Conservation (phyloP, 768 basidiomycete genomes). For the Rhizopogon vulgaris region DNA sequence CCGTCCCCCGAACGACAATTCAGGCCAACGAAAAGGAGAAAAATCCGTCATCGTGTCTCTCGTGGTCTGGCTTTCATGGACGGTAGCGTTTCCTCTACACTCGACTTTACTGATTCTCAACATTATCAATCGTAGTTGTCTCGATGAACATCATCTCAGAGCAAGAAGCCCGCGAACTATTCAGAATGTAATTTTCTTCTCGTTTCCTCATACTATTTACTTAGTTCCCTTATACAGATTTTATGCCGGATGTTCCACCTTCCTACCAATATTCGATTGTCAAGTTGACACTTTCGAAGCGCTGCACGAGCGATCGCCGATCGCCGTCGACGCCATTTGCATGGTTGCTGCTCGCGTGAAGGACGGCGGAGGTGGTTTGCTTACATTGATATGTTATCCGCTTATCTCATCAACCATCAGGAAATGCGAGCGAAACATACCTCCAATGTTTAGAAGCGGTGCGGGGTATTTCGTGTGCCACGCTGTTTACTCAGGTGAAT, state of each 20-base stretch:
- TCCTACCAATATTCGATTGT: slow-evolving; percentile 82
- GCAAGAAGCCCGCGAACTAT: slow-evolving; percentile 78
- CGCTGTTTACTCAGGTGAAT: slow-evolving; percentile 81
- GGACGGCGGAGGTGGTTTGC: slow-evolving; percentile 71
- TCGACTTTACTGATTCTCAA: slow-evolving; percentile 1
- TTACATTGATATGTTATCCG: not conserved
- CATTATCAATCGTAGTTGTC: slow-evolving; percentile 48
- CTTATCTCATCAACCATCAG: slow-evolving; percentile 30
- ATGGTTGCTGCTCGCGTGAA: slow-evolving; percentile 89
- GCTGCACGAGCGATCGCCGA: slow-evolving; percentile 84
- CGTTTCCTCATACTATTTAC: slow-evolving; percentile 6
- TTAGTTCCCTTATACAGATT: slow-evolving; percentile 45
- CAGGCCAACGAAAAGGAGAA: slow-evolving; percentile 67
- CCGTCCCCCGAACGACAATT: slow-evolving; percentile 66
- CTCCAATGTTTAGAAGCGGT: slow-evolving; percentile 76
- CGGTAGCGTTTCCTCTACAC: slow-evolving; percentile 36
- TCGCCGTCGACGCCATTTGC: slow-evolving; percentile 88
- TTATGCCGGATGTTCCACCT: slow-evolving; percentile 89
- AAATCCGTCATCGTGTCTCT: slow-evolving; percentile 56
- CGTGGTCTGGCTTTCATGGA: slow-evolving; percentile 69
- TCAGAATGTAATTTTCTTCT: slow-evolving; percentile 55
- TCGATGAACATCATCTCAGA: slow-evolving; percentile 79
- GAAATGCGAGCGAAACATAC: slow-evolving; percentile 69
- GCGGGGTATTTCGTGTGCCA: slow-evolving; percentile 76
- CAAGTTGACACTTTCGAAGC: slow-evolving; percentile 80